phyloP scores from a whole-genome alignment of 129 eudicot genomes.

The Deinandra increscens region DNA sequence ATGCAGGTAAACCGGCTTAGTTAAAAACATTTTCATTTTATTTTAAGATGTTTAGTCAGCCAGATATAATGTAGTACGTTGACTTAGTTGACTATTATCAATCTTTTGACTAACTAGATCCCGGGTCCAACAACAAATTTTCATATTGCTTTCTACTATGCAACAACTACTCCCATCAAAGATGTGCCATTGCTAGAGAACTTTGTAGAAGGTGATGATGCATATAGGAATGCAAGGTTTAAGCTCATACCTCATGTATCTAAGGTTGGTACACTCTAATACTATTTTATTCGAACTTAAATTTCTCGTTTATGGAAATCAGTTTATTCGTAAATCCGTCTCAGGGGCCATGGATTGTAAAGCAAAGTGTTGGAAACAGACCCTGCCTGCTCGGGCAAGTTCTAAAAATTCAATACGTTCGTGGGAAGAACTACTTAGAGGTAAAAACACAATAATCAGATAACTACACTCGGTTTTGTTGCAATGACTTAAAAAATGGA shows the following conservation, averaged over 20 bases:
- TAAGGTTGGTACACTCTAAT: conserved; percentile 38
- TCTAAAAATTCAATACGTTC: conserved; percentile 48
- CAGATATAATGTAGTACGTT: background rate
- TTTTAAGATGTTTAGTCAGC: background rate
- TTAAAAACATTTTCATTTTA: background rate
- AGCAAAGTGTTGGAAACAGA: conserved; percentile 66
- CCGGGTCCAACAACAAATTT: conserved; percentile 60
- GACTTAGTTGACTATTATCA: background rate
- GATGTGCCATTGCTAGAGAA: conserved; percentile 58
- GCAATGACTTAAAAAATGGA: background rate
- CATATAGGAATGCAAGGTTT: conserved; percentile 70
- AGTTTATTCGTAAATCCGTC: background rate
- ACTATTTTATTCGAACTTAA: background rate
- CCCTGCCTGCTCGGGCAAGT: conserved; percentile 59
- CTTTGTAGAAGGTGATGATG: conserved; percentile 75
- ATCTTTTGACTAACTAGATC: conserved; percentile 34
- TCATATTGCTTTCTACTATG: conserved; percentile 57
- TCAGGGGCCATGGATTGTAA: conserved; percentile 69
- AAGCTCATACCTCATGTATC: conserved; percentile 76
- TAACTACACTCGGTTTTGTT: background rate
- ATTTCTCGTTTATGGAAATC: background rate
- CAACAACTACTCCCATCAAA: conserved; percentile 62
- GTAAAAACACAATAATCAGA: conserved; percentile 22
- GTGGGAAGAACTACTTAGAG: conserved; percentile 67
- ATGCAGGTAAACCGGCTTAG: conserved; percentile 47